Conservation (phyloP, 2,329 filamentous ascomycete genomes). For the Colletotrichum cordylinicola region DNA sequence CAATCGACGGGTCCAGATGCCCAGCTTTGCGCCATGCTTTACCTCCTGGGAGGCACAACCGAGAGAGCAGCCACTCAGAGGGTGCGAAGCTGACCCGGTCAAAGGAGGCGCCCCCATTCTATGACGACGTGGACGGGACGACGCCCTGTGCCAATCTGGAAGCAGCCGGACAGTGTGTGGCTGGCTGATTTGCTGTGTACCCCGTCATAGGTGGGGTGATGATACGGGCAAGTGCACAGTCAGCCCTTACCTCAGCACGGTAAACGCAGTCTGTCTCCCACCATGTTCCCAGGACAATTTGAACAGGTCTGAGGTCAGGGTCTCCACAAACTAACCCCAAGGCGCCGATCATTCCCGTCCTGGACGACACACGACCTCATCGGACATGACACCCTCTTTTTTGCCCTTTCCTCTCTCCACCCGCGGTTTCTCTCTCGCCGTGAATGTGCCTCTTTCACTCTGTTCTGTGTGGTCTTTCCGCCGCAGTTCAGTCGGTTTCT, state of each 20-base stretch:
- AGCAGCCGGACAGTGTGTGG: neutral
- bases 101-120: constrained; percentile 7
- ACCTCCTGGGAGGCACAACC: neutral
- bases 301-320: constrained; percentile 24
- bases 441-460: neutral
- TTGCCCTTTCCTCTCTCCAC: neutral
- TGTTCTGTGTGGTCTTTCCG: neutral
- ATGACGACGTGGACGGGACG: constrained; percentile 6
- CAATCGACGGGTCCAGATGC: neutral
- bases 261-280: neutral
- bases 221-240: neutral
- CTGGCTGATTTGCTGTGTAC: neutral
- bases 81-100: neutral
- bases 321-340: neutral
- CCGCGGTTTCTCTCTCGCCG: neutral
- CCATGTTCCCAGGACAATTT: neutral
- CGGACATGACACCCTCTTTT: constrained; percentile 17
- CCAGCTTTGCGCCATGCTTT: constrained; percentile 2
- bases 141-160: neutral
- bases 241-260: neutral
- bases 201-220: too few species aligned
- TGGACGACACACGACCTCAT: constrained; percentile 24
- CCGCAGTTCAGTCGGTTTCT: neutral
- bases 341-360: constrained; percentile 21
- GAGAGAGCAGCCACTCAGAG: neutral